Percentiles rank a stretch among this genome's conserved stretches.
phyloP scores from a whole-genome alignment of 2,329 filamentous ascomycete genomes.

The Trichoderma semiorbis region DNA sequence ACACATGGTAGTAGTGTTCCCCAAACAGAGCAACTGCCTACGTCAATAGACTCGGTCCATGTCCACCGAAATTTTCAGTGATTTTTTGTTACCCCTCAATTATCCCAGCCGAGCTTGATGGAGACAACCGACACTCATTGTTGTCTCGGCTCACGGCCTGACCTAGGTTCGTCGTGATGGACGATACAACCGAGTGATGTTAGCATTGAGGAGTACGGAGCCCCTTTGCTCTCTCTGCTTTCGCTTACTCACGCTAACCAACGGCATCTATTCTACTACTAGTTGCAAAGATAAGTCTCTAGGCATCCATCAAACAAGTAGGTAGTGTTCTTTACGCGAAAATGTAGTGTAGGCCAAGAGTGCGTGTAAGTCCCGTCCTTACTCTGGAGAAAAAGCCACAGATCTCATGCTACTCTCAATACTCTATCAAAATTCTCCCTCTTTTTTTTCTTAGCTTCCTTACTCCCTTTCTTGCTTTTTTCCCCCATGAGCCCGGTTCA shows the following conservation, averaged over 20 bases:
- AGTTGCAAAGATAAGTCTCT: background rate
- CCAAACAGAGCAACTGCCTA: background rate
- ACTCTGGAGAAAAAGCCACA: background rate
- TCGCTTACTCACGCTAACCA: background rate
- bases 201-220: background rate
- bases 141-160: background rate
- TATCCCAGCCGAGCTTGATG: background rate
- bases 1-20: background rate
- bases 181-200: background rate
- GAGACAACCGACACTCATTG: background rate
- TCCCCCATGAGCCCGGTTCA: no score
- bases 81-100: background rate
- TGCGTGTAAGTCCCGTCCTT: background rate
- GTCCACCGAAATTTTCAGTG: background rate
- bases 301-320: background rate
- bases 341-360: background rate
- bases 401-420: background rate
- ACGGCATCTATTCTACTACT: background rate
- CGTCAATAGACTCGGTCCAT: background rate
- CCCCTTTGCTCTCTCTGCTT: background rate
- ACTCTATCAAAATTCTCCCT: background rate
- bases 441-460: background rate
- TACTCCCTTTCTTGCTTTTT: background rate
- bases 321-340: background rate
- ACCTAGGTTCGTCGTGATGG: background rate